A percentile compares a stretch with the other conserved stretches of the same genome.
These are phyloP conservation scores for Saccharomyces jurei DNA, from an alignment of 805 yeast genomes.

Conservation along the genomic window DNA sequence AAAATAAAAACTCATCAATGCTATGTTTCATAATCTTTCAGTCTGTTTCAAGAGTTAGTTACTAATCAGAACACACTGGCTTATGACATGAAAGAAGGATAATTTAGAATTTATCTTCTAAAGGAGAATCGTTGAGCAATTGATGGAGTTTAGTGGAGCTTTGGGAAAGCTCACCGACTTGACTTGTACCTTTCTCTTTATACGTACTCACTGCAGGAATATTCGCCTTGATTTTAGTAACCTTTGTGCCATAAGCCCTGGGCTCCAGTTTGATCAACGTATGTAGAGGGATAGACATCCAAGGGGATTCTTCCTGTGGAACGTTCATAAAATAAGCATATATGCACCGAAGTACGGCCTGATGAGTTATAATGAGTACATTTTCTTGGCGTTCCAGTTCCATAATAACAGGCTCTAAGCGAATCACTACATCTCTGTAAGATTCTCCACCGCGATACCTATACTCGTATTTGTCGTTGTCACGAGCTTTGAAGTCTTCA, in stretches of 20 bases:
- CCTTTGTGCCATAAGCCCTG: conserved; percentile 84
- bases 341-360: conserved; percentile 91
- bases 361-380: conserved; percentile 92
- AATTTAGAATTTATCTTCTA: neutral
- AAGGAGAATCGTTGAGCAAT: neutral
- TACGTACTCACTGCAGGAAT: conserved; percentile 97
- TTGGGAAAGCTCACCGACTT: conserved; percentile 31
- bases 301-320: conserved; percentile 94
- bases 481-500: conserved; percentile 91
- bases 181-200: conserved; percentile 81
- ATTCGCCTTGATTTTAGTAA: conserved; percentile 85
- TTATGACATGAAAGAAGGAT: neutral
- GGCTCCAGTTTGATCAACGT: conserved; percentile 91
- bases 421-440: conserved; percentile 86
- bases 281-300: conserved; percentile 98
- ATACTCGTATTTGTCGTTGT: conserved; percentile 91
- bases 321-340: conserved; percentile 98
- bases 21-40: neutral
- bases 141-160: neutral
- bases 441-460: conserved; percentile 97
- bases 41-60: neutral
- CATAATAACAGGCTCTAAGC: conserved; percentile 97
- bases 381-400: conserved; percentile 96
- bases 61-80: neutral
- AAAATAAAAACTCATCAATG: neutral